Evolutionary conservation across 306 rosid species (phyloP).

Genomic region (Vigna unguiculata): DNA sequence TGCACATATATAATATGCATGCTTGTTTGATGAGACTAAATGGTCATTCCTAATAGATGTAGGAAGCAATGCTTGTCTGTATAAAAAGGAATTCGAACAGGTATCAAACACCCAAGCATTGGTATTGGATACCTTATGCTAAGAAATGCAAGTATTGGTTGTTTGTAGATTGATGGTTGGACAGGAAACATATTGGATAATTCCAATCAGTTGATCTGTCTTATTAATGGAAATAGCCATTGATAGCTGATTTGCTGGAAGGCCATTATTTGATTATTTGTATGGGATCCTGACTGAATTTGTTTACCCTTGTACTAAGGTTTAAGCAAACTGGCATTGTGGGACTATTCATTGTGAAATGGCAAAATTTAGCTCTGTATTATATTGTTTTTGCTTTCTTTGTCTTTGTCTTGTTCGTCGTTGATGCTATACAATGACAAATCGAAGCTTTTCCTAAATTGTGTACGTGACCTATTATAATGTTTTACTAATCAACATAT

Average conservation of each 20-base stretch:
- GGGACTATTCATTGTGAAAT: background rate
- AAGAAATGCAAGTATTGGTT: background rate
- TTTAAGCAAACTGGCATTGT: background rate
- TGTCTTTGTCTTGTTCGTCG: background rate
- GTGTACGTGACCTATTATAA: background rate
- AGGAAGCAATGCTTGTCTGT: background rate
- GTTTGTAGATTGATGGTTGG: background rate
- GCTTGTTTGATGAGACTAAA: background rate
- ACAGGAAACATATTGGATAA: conserved; percentile 2
- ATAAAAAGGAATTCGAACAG: background rate
- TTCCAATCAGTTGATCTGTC: background rate
- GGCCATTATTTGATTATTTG: no score
- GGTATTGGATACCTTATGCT: background rate
- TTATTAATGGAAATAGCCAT: background rate
- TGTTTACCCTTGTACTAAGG: background rate
- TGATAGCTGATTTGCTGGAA: conserved; percentile 1
- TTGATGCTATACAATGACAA: background rate
- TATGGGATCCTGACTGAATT: background rate
- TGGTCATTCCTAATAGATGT: background rate
- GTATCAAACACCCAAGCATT: background rate
- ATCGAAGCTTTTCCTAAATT: background rate
- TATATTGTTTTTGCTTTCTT: background rate
- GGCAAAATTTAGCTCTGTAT: background rate
- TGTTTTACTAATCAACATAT: background rate
- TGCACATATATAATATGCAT: background rate